Conservation (phyloP, 164 flowering plant genomes). For the Magnolia sinica region DNA sequence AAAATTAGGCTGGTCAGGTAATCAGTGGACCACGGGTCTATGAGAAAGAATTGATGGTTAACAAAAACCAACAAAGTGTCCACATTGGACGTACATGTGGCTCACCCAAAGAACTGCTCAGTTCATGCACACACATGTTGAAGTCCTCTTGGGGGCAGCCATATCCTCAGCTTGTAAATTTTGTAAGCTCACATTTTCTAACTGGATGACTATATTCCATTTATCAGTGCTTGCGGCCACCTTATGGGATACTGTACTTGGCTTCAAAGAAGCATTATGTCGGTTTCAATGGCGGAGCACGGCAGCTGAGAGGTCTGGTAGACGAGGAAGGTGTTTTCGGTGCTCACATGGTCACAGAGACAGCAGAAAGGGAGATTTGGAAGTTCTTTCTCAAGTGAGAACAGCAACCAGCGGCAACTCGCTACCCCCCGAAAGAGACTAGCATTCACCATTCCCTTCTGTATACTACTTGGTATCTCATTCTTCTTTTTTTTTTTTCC, state of each 20-base stretch:
- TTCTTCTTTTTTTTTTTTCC: neutral
- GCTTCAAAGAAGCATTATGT: conserved; percentile 69
- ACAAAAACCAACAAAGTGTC: too few relatives aligned
- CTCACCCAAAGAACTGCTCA: neutral
- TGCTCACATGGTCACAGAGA: conserved; percentile 62
- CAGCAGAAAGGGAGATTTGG: conserved; percentile 73
- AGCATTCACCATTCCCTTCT: neutral
- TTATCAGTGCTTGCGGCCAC: conserved; percentile 80
- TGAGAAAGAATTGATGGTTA: too few relatives aligned
- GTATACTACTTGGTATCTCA: neutral
- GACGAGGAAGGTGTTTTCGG: conserved; percentile 85
- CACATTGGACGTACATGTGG: too few relatives aligned
- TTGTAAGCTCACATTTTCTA: neutral
- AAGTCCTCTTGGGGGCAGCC: neutral
- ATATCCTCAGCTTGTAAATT: neutral
- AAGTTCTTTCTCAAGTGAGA: conserved; percentile 75
- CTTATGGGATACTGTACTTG: conserved; percentile 76
- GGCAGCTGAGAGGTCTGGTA: conserved; percentile 56
- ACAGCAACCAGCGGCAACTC: neutral
- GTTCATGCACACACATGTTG: neutral
- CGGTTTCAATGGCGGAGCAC: conserved; percentile 54
- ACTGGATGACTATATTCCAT: neutral
- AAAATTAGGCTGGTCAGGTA: too few relatives aligned
- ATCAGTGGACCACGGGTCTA: too few relatives aligned
- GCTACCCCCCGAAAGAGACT: neutral